Evolutionary conservation across 139 green algal species (phyloP).

Genomic region (Haematococcus sp.): DNA sequence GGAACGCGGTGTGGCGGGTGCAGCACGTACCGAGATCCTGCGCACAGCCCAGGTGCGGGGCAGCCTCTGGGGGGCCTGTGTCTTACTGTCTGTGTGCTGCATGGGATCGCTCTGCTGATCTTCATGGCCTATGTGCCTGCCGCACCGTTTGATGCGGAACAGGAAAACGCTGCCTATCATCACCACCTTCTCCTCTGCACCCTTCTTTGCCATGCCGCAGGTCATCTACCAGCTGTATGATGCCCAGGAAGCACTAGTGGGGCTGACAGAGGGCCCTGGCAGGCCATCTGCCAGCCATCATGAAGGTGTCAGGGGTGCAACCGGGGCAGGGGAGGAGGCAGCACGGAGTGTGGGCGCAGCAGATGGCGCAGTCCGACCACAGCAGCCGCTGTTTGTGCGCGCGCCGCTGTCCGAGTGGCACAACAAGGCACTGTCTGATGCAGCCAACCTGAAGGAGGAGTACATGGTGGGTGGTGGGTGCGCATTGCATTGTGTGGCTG

Average conservation of each 20-base stretch:
- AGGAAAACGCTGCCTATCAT: no score
- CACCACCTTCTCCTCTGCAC: no score
- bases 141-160: not conserved
- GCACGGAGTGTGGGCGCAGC: not conserved
- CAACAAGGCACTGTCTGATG: conserved; percentile 16
- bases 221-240: conserved; percentile 59
- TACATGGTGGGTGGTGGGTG: conserved; percentile 31
- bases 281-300: not conserved
- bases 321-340: not conserved
- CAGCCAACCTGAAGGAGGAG: conserved; percentile 51
- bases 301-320: not conserved
- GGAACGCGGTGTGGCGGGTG: not conserved
- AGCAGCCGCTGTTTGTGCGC: not conserved
- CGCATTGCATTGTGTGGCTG: no score
- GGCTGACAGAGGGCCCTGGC: not conserved
- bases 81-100: no score
- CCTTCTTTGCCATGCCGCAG: conserved; percentile 22
- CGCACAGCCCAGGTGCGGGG: not conserved
- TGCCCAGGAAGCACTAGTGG: conserved; percentile 35
- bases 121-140: no score
- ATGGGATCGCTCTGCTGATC: no score
- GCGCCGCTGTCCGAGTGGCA: conserved; percentile 10
- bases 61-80: no score
- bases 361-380: not conserved
- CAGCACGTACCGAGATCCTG: conserved; percentile 26